Evolutionary conservation across 345 rosid genomes (phyloP), one percentile per base, ranked within the genome.

Genomic region (Lumnitzera littorea): DNA sequence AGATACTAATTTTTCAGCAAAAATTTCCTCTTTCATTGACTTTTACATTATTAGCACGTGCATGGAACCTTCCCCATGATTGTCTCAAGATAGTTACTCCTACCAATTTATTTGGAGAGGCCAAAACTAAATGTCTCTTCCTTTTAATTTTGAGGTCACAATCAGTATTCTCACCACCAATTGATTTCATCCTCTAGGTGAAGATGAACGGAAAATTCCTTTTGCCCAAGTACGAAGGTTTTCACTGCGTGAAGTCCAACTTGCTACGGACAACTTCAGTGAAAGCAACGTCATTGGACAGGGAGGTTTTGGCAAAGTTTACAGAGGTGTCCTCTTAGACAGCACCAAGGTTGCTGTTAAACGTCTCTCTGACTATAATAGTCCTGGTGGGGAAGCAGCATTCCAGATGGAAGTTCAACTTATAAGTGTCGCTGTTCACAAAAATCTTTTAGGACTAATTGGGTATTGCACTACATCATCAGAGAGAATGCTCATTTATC

Each of bases 241-340:
- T 75, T 89, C 95, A 1, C 84, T 78, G 72, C 92, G 88, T 0
- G 91, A 85, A 71, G 64, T 91, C 60, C 92, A 89, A 61, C 72
- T 87, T 11, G 96, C 98, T 56, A 89, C 98, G 4, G 82, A 87
- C 64, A 78, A 85, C 67, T 91, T 91, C 84, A 82, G 82, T 47
- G 96, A 89, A 54, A 76, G 64, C 68, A 89, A 81, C 63, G 24
- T 87, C 61, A 87, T 91, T 15, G 98, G 98, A 60, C 95, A 85
- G 64, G 95, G 98, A 77, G 98, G 98, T 12, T 91, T 86, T 65
- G 98, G 98, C 16, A 89, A 85, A 72, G 96, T 91, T 41, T 91
- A 91, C 62, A 83, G 76, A 77, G 98, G 96, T 53, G 70, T 85
- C 58, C 98, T 91, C 67, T 67, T 82, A 15, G 96, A 89, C 79